Evolutionary conservation across 2,329 filamentous ascomycete genomes (phyloP), one percentile per base, ranked within the genome.

Genomic region (Proliferodiscus dingleyae): DNA sequence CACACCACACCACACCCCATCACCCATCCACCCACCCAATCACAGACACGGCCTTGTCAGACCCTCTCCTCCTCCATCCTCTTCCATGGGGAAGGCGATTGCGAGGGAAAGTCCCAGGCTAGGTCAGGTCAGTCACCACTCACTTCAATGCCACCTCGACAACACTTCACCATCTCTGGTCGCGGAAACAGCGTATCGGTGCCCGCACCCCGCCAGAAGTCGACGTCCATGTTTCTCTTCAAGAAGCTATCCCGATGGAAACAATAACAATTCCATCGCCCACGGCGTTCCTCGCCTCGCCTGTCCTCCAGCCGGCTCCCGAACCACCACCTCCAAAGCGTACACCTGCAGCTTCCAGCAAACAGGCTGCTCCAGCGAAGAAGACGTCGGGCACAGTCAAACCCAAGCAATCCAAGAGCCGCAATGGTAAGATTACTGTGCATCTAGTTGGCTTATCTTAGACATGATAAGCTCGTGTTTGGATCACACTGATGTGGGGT

Each of bases 321-420:
- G 49, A 60, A 51, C 54, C 61, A 39, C 54, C 55, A 19, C 57
- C 53, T 40, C 56, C 54, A 45, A 60, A 56, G 45, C 61, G 52
- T 43, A 59, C 59, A 55, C 46, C 55, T 22, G 15, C 53, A 15
- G 43, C 53, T 22, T 4, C 51, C 13, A 49, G 49, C n/a, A 57
- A 53, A 29, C 43, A 52, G 26, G 45, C 49, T 2, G 47, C 24
- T 39, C 28, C 45, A 16, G 26, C 50, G 2, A 59, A 54, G 53
- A 62, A 56, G 49, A 47, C 63, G 59, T 65, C 62, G 42, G 66
- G 62, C 23, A 62, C 71, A 44, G 66, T 66, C 34, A 87, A 84
- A 60, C 78, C 80, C 23, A 87, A 86, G 61, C 83, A 86, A 66
- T 83, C 81, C 49, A 87, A 87, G 66, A 86, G 82, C 67, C 80